A percentile compares a stretch with the other conserved stretches of the same genome.
phyloP scores from a whole-genome alignment of 2,329 filamentous ascomycete genomes.

The Acrodontium crateriforme region DNA sequence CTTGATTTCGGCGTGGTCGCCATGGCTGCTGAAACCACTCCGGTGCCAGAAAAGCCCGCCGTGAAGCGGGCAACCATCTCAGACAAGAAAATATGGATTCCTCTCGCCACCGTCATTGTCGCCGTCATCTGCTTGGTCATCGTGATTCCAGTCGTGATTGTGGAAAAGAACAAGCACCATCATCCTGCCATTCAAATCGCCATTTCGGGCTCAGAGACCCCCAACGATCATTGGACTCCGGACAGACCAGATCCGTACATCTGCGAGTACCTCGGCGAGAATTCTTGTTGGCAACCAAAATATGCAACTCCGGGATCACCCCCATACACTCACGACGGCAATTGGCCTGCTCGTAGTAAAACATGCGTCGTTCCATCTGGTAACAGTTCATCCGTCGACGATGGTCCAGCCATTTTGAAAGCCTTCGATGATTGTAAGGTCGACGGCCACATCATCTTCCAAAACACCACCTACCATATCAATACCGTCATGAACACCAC shows the following conservation, averaged over 20 bases:
- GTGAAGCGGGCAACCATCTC: too few relatives aligned
- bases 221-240: constrained; percentile 8
- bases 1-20: too few relatives aligned
- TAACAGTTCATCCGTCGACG: constrained; percentile 23
- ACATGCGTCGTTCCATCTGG: constrained; percentile 10
- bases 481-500: constrained; percentile 37
- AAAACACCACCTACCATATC: constrained; percentile 31
- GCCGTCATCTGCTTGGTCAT: too few relatives aligned
- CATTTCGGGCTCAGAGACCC: constrained; percentile 5
- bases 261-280: constrained; percentile 14
- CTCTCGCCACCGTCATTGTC: too few relatives aligned
- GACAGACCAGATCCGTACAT: constrained; percentile 14
- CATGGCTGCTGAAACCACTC: too few relatives aligned
- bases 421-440: constrained; percentile 39
- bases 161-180: too few relatives aligned
- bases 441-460: constrained; percentile 38
- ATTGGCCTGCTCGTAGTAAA: constrained; percentile 12
- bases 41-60: too few relatives aligned
- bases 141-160: too few relatives aligned
- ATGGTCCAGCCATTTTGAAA: constrained; percentile 38
- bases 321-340: constrained; percentile 10
- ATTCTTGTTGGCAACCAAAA: constrained; percentile 13
- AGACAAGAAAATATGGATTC: too few relatives aligned
- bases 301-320: constrained; percentile 9
- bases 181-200: constrained; percentile 5